Conservation (phyloP, 1,284 basidiomycete species). For the Sporisorium reilianum region DNA sequence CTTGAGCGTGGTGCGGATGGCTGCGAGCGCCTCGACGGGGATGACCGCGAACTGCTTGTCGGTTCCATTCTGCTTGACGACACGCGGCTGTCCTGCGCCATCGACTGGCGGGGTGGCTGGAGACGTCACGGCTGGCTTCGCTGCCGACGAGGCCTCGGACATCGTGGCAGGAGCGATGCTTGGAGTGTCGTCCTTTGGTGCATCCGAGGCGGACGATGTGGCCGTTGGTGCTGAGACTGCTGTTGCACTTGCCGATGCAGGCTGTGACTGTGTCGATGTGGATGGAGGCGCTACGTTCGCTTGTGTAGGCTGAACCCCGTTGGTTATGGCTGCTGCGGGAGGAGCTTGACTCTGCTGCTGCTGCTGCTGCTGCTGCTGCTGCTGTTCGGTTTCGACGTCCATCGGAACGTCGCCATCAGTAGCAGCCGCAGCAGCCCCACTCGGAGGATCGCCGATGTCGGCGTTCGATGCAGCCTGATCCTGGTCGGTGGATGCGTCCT, state of each 20-base stretch:
- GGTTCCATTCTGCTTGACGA: background rate
- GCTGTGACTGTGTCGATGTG: background rate
- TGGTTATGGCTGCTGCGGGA: background rate
- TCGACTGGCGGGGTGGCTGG: background rate
- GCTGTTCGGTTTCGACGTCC: conserved; percentile 15
- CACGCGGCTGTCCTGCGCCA: background rate
- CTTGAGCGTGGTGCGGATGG: conserved; percentile 10
- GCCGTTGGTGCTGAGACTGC: background rate
- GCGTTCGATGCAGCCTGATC: background rate
- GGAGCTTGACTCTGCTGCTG: background rate
- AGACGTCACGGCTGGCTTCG: background rate
- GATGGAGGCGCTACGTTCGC: background rate
- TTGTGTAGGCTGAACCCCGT: background rate
- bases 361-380: no score
- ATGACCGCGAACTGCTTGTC: background rate
- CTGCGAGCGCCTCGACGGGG: background rate
- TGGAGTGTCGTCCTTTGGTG: background rate
- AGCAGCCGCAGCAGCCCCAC: background rate
- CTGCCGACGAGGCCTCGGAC: background rate
- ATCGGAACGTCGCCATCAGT: conserved; percentile 14
- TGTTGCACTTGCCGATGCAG: background rate
- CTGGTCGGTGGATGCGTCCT: background rate
- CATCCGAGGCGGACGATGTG: background rate
- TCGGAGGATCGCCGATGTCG: background rate
- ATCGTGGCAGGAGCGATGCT: background rate